Evolutionary conservation across 345 rosid genomes (phyloP).

Genomic region (Psidium friedrichsthalianum): DNA sequence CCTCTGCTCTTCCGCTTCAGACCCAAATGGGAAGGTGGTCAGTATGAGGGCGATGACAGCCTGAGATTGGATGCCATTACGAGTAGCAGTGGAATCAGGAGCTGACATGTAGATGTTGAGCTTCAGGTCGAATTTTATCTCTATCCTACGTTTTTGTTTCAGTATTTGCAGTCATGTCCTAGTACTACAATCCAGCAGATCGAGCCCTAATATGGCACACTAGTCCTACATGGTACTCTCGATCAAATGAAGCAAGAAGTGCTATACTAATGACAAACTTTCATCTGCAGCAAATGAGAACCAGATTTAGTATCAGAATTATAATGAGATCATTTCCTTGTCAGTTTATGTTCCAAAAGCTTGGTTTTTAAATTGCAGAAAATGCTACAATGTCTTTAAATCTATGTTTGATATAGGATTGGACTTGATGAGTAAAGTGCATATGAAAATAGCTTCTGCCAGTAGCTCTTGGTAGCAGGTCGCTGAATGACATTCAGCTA

Average conservation of each 20-base stretch:
- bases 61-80: conserved; percentile 29
- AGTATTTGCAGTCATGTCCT: neutral
- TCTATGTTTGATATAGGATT: neutral
- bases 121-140: conserved; percentile 23
- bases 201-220: neutral
- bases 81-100: conserved; percentile 41
- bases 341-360: neutral
- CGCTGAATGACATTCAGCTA: neutral
- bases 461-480: neutral
- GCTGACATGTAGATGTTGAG: conserved; percentile 49
- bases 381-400: neutral
- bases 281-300: neutral
- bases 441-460: neutral
- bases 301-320: neutral
- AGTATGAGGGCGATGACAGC: conserved; percentile 43
- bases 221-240: neutral
- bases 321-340: neutral
- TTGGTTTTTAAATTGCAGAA: neutral
- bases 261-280: neutral
- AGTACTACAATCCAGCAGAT: neutral
- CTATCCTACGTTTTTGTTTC: neutral
- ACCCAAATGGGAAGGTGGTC: conserved; percentile 63
- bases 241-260: neutral
- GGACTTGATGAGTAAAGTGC: neutral
- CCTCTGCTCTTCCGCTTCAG: conserved; percentile 11